These are phyloP conservation scores for Verticillium albo-atrum DNA, from an alignment of 2,329 filamentous ascomycete genomes.

Conservation along the genomic window DNA sequence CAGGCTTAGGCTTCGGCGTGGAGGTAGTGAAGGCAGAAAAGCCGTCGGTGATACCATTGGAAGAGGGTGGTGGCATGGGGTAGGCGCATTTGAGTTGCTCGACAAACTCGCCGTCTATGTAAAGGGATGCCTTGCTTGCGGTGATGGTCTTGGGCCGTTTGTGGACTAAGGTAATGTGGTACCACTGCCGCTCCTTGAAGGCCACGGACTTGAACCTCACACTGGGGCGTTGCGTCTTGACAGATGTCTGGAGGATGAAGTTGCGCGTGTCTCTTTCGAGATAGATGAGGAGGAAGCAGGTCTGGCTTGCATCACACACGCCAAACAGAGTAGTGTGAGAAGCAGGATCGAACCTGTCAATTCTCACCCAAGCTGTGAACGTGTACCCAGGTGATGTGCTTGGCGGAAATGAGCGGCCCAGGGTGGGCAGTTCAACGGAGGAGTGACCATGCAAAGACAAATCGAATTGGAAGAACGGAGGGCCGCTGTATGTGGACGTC, in stretches of 20 bases:
- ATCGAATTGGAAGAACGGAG: conserved; percentile 91
- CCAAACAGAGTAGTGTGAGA: conserved; percentile 95
- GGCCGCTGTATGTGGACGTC: conserved; percentile 68
- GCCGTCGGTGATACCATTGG: conserved; percentile 59
- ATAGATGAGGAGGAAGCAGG: conserved; percentile 91
- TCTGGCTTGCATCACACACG: conserved; percentile 85
- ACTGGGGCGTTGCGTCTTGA: conserved; percentile 79
- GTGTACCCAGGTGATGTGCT: conserved; percentile 79
- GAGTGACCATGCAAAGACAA: conserved; percentile 82
- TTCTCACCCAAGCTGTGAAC: conserved; percentile 80
- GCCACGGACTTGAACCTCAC: conserved; percentile 83
- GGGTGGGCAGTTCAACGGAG: conserved; percentile 82
- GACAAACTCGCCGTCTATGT: conserved; percentile 88
- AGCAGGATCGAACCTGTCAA: conserved; percentile 79
- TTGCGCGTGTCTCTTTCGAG: conserved; percentile 90
- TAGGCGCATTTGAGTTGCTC: conserved; percentile 91
- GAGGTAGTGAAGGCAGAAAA: conserved; percentile 65
- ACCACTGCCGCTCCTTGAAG: conserved; percentile 79
- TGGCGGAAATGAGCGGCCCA: conserved; percentile 83
- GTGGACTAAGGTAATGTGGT: conserved; percentile 88
- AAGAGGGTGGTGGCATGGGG: conserved; percentile 67
- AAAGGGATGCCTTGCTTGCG: conserved; percentile 78
- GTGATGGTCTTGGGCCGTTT: conserved; percentile 70
- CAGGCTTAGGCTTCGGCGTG: conserved; percentile 56
- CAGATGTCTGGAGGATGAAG: conserved; percentile 93